These are phyloP conservation scores for Ogataea allantospora DNA, from an alignment of 805 yeast species.

Conservation along the genomic window DNA sequence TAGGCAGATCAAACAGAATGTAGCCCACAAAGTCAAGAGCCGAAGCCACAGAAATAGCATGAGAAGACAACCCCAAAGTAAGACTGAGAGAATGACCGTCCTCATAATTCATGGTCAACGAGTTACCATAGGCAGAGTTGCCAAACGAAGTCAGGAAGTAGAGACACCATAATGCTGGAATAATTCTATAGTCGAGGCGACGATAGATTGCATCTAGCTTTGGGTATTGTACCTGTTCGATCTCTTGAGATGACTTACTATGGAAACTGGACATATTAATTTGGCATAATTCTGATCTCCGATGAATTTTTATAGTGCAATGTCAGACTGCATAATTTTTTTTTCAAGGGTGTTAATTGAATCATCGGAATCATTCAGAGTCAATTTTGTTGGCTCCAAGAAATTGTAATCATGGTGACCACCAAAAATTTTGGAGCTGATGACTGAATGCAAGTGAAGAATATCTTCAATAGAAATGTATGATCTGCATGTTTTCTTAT, in stretches of 20 bases:
- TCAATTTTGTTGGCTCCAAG: not conserved
- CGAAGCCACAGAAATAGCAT: slow-evolving; percentile 68
- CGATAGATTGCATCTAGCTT: slow-evolving; percentile 53
- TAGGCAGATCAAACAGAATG: slow-evolving; percentile 82
- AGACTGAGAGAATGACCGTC: slow-evolving; percentile 60
- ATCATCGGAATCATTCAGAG: slow-evolving; percentile 12
- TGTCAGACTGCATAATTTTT: not conserved
- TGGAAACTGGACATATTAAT: slow-evolving; percentile 4
- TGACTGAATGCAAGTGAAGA: too few relatives aligned
- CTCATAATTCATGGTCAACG: slow-evolving; percentile 73
- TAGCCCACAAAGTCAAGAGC: slow-evolving; percentile 82
- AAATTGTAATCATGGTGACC: too few relatives aligned
- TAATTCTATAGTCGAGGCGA: slow-evolving; percentile 65
- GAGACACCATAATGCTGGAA: slow-evolving; percentile 79
- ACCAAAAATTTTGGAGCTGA: too few relatives aligned
- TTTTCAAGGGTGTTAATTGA: slow-evolving; percentile 10
- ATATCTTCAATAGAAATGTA: too few relatives aligned
- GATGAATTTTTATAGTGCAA: slow-evolving; percentile 1
- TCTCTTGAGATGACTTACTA: slow-evolving; percentile 1
- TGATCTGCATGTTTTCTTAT: too few relatives aligned
- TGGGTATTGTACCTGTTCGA: not conserved
- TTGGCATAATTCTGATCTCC: not conserved
- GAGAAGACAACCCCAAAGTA: slow-evolving; percentile 48
- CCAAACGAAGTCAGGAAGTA: slow-evolving; percentile 82
- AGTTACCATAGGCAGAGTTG: slow-evolving; percentile 69